Evolutionary conservation across 805 yeast genomes (phyloP).

Genomic region (Teunomyces lycoperdinae): DNA sequence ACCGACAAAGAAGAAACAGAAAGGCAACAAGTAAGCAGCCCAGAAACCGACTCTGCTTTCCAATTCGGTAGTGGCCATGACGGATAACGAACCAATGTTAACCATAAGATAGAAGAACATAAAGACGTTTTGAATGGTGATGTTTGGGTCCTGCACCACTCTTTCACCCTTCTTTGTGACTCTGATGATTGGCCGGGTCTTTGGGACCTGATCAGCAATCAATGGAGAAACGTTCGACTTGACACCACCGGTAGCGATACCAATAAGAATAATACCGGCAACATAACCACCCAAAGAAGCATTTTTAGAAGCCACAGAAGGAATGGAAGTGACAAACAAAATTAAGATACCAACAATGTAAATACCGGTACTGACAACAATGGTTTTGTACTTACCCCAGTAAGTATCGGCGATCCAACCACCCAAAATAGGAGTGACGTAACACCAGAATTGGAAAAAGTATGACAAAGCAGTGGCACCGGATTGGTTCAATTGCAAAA

Average conservation of each 20-base stretch:
- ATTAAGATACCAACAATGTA: constrained; percentile 63
- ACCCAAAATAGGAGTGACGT: constrained; percentile 74
- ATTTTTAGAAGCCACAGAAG: constrained; percentile 46
- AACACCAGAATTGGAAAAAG: constrained; percentile 80
- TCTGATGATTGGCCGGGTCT: constrained; percentile 36
- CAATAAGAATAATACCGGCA: constrained; percentile 56
- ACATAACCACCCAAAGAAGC: constrained; percentile 65
- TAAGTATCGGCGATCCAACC: constrained; percentile 74
- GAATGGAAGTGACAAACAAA: constrained; percentile 67
- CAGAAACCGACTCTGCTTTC: constrained; percentile 65
- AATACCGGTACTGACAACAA: constrained; percentile 55
- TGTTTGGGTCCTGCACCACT: constrained; percentile 56
- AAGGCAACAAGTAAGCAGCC: constrained; percentile 74
- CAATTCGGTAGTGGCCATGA: constrained; percentile 73
- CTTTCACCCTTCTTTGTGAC: constrained; percentile 39
- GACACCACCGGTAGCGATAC: constrained; percentile 79
- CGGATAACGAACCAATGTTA: constrained; percentile 71
- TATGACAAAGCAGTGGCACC: constrained; percentile 72
- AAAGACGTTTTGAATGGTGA: constrained; percentile 70
- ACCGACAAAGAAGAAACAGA: constrained; percentile 54
- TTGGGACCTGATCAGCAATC: constrained; percentile 55
- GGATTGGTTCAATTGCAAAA: constrained; percentile 55
- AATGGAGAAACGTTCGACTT: constrained; percentile 73
- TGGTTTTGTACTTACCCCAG: constrained; percentile 71
- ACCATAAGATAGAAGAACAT: constrained; percentile 75